Conservation (phyloP, 768 basidiomycete genomes). For the Cubamyces sp. region DNA sequence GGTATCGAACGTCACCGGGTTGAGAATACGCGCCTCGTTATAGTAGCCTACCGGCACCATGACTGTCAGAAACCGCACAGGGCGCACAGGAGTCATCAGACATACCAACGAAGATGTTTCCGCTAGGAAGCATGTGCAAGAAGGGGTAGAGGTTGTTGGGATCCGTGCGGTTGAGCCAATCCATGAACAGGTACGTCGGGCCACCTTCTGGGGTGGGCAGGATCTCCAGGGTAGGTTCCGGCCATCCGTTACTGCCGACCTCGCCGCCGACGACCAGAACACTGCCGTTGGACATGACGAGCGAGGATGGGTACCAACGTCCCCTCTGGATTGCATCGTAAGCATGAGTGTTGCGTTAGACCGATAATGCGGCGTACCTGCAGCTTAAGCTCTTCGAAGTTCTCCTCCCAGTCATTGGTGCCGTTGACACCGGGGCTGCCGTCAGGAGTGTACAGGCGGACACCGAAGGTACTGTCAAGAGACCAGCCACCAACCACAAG, state of each 20-base stretch:
- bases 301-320: conserved; percentile 74
- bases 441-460: conserved; percentile 74
- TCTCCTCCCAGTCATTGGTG: conserved; percentile 83
- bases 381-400: conserved; percentile 55
- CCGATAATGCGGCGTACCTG: conserved; percentile 49
- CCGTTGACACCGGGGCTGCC: conserved; percentile 69
- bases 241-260: conserved; percentile 64
- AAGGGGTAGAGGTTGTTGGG: conserved; percentile 85
- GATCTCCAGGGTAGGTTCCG: conserved; percentile 73
- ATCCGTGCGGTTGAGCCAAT: conserved; percentile 72
- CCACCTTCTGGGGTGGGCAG: conserved; percentile 71
- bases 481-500: conserved; percentile 78
- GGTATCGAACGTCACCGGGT: conserved; percentile 68
- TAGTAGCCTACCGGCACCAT: conserved; percentile 57
- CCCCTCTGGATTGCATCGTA: conserved; percentile 45
- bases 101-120: conserved; percentile 68
- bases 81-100: not conserved
- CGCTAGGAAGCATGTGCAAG: conserved; percentile 70
- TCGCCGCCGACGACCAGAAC: conserved; percentile 79
- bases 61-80: not conserved
- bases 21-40: conserved; percentile 79
- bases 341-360: not conserved
- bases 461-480: conserved; percentile 67
- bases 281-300: conserved; percentile 73
- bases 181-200: conserved; percentile 59